Conservation (phyloP, 331 rosid genomes). For the Phaseolus coccineus region DNA sequence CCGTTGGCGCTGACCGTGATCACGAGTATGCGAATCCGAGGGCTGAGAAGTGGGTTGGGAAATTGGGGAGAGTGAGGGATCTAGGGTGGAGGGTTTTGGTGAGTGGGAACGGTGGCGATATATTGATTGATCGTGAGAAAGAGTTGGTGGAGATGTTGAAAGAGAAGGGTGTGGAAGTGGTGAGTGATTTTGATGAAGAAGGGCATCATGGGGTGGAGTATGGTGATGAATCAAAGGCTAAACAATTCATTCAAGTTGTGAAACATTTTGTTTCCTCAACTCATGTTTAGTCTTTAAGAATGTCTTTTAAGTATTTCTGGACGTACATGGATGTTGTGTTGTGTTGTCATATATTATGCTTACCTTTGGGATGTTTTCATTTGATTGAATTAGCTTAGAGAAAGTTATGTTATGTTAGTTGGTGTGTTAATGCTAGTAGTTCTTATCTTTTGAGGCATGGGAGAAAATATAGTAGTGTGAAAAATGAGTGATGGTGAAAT, state of each 20-base stretch:
- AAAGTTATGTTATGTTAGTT: too few relatives aligned
- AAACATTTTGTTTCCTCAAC: background rate
- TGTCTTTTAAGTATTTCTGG: too few relatives aligned
- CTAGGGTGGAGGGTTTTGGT: constrained; percentile 47
- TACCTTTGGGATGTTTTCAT: too few relatives aligned
- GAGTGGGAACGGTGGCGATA: constrained; percentile 51
- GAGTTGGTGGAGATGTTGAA: constrained; percentile 46
- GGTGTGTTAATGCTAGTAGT: too few relatives aligned
- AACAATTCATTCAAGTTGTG: background rate
- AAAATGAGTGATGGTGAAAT: too few relatives aligned
- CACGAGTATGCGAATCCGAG: constrained; percentile 46
- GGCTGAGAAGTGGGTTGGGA: background rate
- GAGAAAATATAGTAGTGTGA: too few relatives aligned
- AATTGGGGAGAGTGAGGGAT: constrained; percentile 19
- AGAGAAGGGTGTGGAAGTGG: constrained; percentile 47
- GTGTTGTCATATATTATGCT: too few relatives aligned
- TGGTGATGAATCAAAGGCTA: background rate
- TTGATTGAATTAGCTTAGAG: too few relatives aligned
- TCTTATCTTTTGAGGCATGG: too few relatives aligned
- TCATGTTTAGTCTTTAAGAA: background rate
- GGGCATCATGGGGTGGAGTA: constrained; percentile 39
- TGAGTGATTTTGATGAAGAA: constrained; percentile 45
- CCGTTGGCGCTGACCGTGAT: constrained; percentile 35
- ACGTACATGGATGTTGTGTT: background rate
- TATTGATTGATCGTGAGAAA: constrained; percentile 46